These are phyloP conservation scores for Aspergillus cejpii DNA, from an alignment of 2,329 filamentous ascomycete species.

Conservation along the genomic window DNA sequence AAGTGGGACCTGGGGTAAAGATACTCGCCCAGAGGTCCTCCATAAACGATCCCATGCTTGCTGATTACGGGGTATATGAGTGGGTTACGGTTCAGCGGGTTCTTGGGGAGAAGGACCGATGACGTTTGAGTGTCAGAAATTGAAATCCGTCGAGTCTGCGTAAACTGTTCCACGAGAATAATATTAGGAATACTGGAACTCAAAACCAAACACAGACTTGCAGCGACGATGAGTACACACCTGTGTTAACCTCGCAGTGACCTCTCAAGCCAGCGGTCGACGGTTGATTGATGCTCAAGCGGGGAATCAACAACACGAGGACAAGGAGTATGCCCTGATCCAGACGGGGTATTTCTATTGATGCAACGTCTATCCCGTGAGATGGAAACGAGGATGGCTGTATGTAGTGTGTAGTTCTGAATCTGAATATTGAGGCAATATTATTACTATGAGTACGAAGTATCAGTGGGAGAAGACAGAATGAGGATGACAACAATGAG, in stretches of 20 bases:
- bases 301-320: slow-evolving; percentile 9
- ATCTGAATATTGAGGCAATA: no score
- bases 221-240: neutral
- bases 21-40: slow-evolving; percentile 82
- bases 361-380: slow-evolving; percentile 12
- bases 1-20: slow-evolving; percentile 87
- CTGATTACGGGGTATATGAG: slow-evolving; percentile 2
- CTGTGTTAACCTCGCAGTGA: neutral
- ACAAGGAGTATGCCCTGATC: slow-evolving; percentile 4
- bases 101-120: slow-evolving; percentile 3
- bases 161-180: no score
- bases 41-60: slow-evolving; percentile 50
- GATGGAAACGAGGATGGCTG: neutral
- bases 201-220: neutral
- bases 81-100: neutral
- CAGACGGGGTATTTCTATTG: slow-evolving; percentile 2
- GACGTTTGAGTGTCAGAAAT: slow-evolving; percentile 12
- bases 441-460: no score
- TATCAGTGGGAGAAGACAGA: neutral
- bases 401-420: no score
- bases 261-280: slow-evolving; percentile 7
- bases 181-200: neutral
- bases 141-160: slow-evolving; percentile 8
- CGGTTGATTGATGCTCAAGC: slow-evolving; percentile 10
- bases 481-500: neutral